Evolutionary conservation across 192 early-diverging fungal genomes (phyloP), one percentile per base, ranked within the genome.

Genomic region (Tieghemiomyces parasiticus): DNA sequence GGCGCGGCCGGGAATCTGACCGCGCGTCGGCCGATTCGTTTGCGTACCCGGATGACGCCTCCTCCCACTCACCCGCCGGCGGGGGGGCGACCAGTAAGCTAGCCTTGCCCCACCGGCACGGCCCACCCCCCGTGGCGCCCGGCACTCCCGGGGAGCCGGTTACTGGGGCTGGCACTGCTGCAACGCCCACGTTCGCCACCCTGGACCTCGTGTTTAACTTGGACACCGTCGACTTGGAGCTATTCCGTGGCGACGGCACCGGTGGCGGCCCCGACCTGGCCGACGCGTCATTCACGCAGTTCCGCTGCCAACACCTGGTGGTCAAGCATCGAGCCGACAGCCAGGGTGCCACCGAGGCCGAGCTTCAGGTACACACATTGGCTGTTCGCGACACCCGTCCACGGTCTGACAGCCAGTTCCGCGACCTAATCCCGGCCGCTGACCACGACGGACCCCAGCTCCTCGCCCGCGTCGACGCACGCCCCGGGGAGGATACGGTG

Each of bases 381-480:
- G 80, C 84, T 4, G 79, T 92, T 14, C 79, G 76, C 56, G 94
- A 97, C 63, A 90, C 88, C 1, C 67, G 94, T 19, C 80, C 79
- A 20, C 78, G 82, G 9, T 80, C 81, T 0, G 74, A 79, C 32
- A 92, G 82, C 62, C 74, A 86, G 46, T 95, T 91, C 69, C 80
- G 81, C 35, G 86, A 94, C 56, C 85, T 95, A 24, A 84, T 95
- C 61, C 82, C 81, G 12, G 73, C 77, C n/a, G 68, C 74, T n/a
- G 66, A 72, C 20, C 66, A 77, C 32, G 61, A 72, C 13, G 79
- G 80, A 6, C 75, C 88, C 54, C 86, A 89, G 62, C 71, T 87
- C 52, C 58, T 68, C 31, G 67, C 86, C 14, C 74, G 70, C 0
- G 22, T 78, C 42, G 63, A 72, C 38, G 63, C 67, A 4, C 65